Evolutionary conservation across 345 rosid genomes (phyloP).

Genomic region (Eucalyptus sp.): DNA sequence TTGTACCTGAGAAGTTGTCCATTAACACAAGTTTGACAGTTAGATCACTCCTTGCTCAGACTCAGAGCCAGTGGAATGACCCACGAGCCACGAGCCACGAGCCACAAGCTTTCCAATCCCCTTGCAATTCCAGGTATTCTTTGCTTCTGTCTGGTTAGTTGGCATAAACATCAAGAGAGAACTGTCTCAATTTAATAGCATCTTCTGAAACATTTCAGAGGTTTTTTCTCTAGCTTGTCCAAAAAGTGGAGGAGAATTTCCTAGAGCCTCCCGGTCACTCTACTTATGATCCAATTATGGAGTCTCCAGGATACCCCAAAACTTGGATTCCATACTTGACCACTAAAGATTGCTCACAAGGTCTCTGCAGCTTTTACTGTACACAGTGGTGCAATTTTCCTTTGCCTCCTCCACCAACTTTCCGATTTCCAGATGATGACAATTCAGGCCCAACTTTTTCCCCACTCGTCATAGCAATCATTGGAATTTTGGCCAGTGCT

Average conservation of each 20-base stretch:
- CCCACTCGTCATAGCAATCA: constrained; percentile 74
- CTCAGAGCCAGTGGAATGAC: not conserved
- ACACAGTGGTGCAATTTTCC: constrained; percentile 80
- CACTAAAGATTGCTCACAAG: constrained; percentile 66
- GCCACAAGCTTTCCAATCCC: not conserved
- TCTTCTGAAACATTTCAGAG: not conserved
- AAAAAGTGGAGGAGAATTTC: not conserved
- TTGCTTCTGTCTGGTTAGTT: not conserved
- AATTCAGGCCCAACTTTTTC: constrained; percentile 47
- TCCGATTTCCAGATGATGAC: constrained; percentile 11
- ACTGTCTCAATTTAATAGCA: not conserved
- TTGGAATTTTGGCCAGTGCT: constrained; percentile 65
- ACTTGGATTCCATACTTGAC: constrained; percentile 44
- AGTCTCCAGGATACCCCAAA: constrained; percentile 19
- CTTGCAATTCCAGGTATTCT: not conserved
- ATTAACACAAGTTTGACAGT: not conserved
- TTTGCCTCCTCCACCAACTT: constrained; percentile 62
- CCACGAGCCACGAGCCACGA: not conserved
- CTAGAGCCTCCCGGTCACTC: not conserved
- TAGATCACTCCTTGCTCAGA: not conserved
- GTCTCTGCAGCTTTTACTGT: constrained; percentile 58
- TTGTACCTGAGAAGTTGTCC: not conserved
- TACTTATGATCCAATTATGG: constrained; percentile 6
- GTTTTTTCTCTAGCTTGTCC: not conserved
- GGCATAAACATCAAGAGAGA: not conserved